phyloP scores from a whole-genome alignment of 225 moss, liverwort and hornwort genomes.

The Marchantia paleacea region DNA sequence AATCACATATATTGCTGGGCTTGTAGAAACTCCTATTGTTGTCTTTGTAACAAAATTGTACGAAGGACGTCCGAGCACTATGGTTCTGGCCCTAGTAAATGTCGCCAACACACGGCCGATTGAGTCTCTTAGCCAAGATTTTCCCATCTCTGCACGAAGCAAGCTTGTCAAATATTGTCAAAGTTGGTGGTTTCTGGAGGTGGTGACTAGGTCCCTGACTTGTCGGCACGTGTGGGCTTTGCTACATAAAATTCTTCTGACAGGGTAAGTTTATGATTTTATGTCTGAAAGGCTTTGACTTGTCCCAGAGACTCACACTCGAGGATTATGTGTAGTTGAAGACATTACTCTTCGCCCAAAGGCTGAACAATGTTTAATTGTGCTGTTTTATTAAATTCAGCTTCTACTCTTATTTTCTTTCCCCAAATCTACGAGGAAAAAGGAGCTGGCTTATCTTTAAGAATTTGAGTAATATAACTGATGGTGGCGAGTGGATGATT shows the following conservation, averaged over 20 bases:
- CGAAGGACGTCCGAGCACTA: slow-evolving; percentile 34
- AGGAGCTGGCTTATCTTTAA: too few species aligned
- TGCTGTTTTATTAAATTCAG: too few species aligned
- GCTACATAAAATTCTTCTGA: not conserved
- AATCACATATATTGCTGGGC: slow-evolving; percentile 36
- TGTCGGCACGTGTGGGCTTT: not conserved
- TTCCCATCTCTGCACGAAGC: not conserved
- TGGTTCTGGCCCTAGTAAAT: slow-evolving; percentile 28
- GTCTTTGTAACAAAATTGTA: slow-evolving; percentile 30
- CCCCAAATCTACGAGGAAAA: too few species aligned
- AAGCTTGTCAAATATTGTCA: not conserved
- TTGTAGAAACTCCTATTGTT: slow-evolving; percentile 32
- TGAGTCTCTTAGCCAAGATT: not conserved
- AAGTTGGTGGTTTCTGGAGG: not conserved
- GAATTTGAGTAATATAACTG: too few species aligned
- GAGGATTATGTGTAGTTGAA: too few species aligned
- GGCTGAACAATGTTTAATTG: too few species aligned
- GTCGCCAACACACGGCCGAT: slow-evolving; percentile 32
- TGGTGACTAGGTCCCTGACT: not conserved
- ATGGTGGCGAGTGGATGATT: too few species aligned
- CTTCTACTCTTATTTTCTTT: too few species aligned
- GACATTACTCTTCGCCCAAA: too few species aligned
- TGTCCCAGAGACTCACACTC: too few species aligned
- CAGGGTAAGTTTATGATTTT: too few species aligned
- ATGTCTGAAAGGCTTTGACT: too few species aligned